phyloP scores from a whole-genome alignment of 2,329 filamentous ascomycete genomes.

The Sarocladium brachiariae region DNA sequence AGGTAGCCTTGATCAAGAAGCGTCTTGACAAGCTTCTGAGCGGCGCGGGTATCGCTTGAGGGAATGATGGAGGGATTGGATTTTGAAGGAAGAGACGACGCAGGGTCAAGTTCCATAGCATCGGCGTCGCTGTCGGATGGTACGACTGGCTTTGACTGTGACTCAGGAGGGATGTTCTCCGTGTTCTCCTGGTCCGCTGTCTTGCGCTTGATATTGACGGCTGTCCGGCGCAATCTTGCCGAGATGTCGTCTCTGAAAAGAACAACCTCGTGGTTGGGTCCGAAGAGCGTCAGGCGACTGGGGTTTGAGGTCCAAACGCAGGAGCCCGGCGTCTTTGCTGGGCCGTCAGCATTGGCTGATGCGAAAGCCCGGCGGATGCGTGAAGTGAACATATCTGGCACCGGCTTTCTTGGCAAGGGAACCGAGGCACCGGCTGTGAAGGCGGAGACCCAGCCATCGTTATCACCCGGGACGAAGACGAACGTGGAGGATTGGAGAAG shows the following conservation, averaged over 20 bases:
- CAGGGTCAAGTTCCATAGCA: slow-evolving; percentile 35
- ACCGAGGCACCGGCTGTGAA: slow-evolving; percentile 71
- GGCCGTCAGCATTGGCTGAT: slow-evolving; percentile 65
- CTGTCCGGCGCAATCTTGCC: slow-evolving; percentile 67
- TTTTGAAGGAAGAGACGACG: slow-evolving; percentile 13
- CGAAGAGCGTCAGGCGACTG: slow-evolving; percentile 74
- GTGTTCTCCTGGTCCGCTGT: slow-evolving; percentile 27
- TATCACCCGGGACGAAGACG: slow-evolving; percentile 90
- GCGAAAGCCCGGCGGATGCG: slow-evolving; percentile 76
- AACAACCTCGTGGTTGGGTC: slow-evolving; percentile 79
- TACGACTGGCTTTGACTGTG: slow-evolving; percentile 11
- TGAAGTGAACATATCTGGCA: slow-evolving; percentile 88
- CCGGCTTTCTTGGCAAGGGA: slow-evolving; percentile 59
- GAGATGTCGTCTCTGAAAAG: slow-evolving; percentile 84
- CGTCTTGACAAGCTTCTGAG: slow-evolving; percentile 80
- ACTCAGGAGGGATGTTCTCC: slow-evolving; percentile 16
- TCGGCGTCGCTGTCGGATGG: slow-evolving; percentile 17
- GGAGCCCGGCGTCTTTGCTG: slow-evolving; percentile 34
- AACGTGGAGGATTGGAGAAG: slow-evolving; percentile 77
- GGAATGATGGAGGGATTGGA: neutral
- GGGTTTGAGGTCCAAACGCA: slow-evolving; percentile 90
- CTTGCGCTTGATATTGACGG: slow-evolving; percentile 58
- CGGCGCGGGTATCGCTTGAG: slow-evolving; percentile 46
- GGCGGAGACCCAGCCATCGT: slow-evolving; percentile 91
- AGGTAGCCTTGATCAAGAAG: slow-evolving; percentile 86